phyloP scores from a whole-genome alignment of 306 rosid species.

The Calophaca sinica region DNA sequence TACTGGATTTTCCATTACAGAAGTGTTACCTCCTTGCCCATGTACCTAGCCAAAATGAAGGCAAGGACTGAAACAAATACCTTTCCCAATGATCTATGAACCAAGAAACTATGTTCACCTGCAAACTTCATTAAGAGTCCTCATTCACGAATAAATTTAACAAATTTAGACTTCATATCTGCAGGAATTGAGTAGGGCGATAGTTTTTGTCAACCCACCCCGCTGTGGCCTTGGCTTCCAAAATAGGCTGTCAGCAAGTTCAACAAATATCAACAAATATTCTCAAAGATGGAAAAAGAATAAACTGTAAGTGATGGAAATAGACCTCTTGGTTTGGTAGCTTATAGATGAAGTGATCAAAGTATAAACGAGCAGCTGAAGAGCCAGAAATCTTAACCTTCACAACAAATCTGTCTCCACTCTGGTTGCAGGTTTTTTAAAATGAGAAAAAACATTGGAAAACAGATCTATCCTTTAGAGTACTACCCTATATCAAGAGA shows the following conservation, averaged over 20 bases:
- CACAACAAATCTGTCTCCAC: constrained; percentile 78
- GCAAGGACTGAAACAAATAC: constrained; percentile 13
- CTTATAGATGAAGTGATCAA: constrained; percentile 78
- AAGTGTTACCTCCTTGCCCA: constrained; percentile 14
- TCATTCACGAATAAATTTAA: constrained; percentile 54
- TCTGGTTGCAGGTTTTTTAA: constrained; percentile 55
- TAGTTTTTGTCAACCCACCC: constrained; percentile 86
- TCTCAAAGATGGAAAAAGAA: constrained; percentile 1
- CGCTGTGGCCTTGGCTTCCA: constrained; percentile 84
- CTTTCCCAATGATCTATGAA: constrained; percentile 27
- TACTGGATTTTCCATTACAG: constrained; percentile 9
- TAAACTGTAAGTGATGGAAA: constrained; percentile 2
- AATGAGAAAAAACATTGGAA: constrained; percentile 40
- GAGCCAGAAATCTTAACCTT: constrained; percentile 68
- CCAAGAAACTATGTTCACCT: constrained; percentile 19
- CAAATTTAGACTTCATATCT: constrained; percentile 70
- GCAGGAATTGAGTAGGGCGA: constrained; percentile 76
- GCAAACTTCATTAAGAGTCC: constrained; percentile 49
- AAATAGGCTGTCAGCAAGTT: constrained; percentile 65
- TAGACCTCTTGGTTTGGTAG: constrained; percentile 85
- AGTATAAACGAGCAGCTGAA: constrained; percentile 76
- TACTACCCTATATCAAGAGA: constrained; percentile 9
- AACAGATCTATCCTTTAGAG: constrained; percentile 13
- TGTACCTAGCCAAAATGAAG: constrained; percentile 19
- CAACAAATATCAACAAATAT: constrained; percentile 36